Conservation (phyloP, 805 yeast genomes). For the Kregervanrija pseudodelftensis region DNA sequence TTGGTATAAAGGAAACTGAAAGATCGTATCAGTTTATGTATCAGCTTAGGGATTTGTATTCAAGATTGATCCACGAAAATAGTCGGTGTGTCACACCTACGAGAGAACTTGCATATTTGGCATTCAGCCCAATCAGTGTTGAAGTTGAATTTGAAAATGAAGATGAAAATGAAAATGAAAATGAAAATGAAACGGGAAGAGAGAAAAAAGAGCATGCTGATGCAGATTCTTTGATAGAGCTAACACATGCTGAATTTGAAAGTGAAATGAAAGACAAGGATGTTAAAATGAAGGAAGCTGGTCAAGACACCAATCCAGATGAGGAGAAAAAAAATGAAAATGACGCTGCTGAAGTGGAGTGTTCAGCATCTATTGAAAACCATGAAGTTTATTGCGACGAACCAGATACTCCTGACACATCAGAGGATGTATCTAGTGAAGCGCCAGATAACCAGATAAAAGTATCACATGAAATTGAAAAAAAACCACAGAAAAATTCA, state of each 20-base stretch:
- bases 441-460: no score
- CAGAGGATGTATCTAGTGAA: no score
- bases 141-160: slow-evolving; percentile 49
- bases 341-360: slow-evolving; percentile 18
- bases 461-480: no score
- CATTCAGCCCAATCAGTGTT: slow-evolving; percentile 67
- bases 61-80: slow-evolving; percentile 57
- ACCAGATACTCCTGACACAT: no score
- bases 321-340: slow-evolving; percentile 10
- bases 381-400: no score
- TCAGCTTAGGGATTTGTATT: slow-evolving; percentile 62
- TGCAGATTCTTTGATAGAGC: not conserved
- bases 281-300: not conserved
- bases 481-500: no score
- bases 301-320: not conserved
- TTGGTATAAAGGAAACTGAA: slow-evolving; percentile 69
- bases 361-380: no score
- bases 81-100: slow-evolving; percentile 70
- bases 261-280: not conserved
- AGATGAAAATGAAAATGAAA: not conserved
- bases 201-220: slow-evolving; percentile 2
- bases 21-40: slow-evolving; percentile 78
- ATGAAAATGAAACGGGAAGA: slow-evolving; percentile 9
- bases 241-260: no score
- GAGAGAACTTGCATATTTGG: slow-evolving; percentile 79